phyloP scores from a whole-genome alignment of 495 filamentous ascomycete genomes.

The Trichocladium antarcticum region DNA sequence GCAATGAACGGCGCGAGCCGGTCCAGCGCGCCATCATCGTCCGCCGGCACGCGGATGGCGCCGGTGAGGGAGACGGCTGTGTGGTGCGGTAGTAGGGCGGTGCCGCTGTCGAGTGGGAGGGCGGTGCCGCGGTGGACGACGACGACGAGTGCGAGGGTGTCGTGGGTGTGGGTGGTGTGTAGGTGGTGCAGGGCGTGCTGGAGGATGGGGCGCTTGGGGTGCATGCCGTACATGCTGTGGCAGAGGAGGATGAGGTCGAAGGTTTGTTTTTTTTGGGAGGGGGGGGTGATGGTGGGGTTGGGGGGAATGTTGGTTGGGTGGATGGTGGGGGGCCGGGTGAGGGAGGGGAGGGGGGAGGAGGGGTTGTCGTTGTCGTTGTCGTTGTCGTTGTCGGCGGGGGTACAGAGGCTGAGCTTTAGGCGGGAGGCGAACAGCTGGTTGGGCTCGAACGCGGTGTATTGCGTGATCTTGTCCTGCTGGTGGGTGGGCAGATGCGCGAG shows the following conservation, averaged over 20 bases:
- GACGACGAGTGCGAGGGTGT: slow-evolving; percentile 37
- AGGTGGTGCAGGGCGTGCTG: slow-evolving; percentile 37
- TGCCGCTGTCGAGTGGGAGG: no score
- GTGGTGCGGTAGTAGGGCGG: slow-evolving; percentile 43
- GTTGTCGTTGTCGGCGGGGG: slow-evolving; percentile 23
- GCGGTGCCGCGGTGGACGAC: slow-evolving; percentile 51
- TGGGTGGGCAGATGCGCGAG: slow-evolving; percentile 40
- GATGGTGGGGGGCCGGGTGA: slow-evolving; percentile 37
- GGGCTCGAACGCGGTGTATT: slow-evolving; percentile 48
- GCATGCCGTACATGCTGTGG: slow-evolving; percentile 56
- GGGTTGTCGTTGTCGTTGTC: no score
- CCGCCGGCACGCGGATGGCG: slow-evolving; percentile 35
- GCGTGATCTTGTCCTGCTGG: slow-evolving; percentile 38
- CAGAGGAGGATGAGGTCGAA: slow-evolving; percentile 52
- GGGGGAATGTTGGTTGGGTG: slow-evolving; percentile 40
- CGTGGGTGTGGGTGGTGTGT: slow-evolving; percentile 40
- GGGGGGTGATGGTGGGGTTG: slow-evolving; percentile 45
- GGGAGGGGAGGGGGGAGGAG: slow-evolving; percentile 43
- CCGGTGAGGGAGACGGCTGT: slow-evolving; percentile 44
- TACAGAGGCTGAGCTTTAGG: slow-evolving; percentile 40
- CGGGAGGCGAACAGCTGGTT: slow-evolving; percentile 40
- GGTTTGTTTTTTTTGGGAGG: slow-evolving; percentile 43
- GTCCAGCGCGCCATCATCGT: slow-evolving; percentile 43
- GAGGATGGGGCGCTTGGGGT: slow-evolving; percentile 39
- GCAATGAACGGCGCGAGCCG: slow-evolving; percentile 44